Conservation (phyloP, 352 stramenopile species). For the Pythium folliculosum region DNA sequence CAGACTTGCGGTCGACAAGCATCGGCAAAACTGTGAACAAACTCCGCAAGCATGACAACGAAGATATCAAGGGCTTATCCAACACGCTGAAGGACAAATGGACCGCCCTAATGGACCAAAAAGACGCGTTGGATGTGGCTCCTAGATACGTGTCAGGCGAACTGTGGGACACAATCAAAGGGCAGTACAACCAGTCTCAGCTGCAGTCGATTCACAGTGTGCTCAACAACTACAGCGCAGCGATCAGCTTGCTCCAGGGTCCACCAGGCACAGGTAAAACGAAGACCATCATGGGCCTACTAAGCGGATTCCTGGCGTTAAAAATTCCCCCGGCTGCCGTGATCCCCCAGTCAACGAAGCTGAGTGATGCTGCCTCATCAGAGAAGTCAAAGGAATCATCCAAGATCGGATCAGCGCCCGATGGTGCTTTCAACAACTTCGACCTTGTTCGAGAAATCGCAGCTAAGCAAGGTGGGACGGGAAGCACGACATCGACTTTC, state of each 20-base stretch:
- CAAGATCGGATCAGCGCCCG: background rate
- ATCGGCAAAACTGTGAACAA: slow-evolving; percentile 88
- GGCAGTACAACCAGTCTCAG: slow-evolving; percentile 86
- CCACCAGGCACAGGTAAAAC: slow-evolving; percentile 96
- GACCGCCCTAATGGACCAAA: slow-evolving; percentile 72
- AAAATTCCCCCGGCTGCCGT: slow-evolving; percentile 53
- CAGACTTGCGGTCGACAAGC: slow-evolving; percentile 80
- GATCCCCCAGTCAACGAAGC: slow-evolving; percentile 25
- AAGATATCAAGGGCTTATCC: slow-evolving; percentile 47
- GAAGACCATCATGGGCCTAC: slow-evolving; percentile 88
- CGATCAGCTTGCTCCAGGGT: slow-evolving; percentile 92
- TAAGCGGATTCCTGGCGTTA: slow-evolving; percentile 76
- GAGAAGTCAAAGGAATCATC: slow-evolving; percentile 8
- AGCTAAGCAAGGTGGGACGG: slow-evolving; percentile 15
- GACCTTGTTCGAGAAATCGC: slow-evolving; percentile 43
- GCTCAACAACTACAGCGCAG: slow-evolving; percentile 85
- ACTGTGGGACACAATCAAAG: slow-evolving; percentile 74
- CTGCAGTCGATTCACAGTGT: slow-evolving; percentile 87
- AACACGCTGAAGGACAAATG: slow-evolving; percentile 76
- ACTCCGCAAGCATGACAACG: slow-evolving; percentile 73
- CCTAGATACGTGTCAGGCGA: slow-evolving; percentile 64
- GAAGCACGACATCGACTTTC: slow-evolving; percentile 34
- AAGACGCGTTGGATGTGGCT: slow-evolving; percentile 52
- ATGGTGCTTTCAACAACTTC: slow-evolving; percentile 50
- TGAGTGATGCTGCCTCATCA: background rate